Evolutionary conservation across 2,329 filamentous ascomycete species (phyloP).

Genomic region (Dendryphion nanum): DNA sequence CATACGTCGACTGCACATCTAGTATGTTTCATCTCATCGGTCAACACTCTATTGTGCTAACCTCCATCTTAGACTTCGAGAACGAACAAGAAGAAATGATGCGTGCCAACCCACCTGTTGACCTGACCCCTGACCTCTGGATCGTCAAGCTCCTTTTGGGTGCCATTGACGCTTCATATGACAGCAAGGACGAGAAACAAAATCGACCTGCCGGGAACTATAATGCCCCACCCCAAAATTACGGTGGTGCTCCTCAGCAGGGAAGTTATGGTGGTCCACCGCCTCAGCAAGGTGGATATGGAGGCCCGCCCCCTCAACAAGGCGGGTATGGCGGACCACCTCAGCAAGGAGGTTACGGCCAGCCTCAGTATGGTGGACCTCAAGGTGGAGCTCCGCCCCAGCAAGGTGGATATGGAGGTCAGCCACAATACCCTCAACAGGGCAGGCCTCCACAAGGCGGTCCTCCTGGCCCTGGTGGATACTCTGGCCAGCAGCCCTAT

Average conservation of each 20-base stretch:
- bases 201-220: slow-evolving; percentile 25
- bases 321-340: slow-evolving; percentile 24
- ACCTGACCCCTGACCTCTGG: slow-evolving; percentile 65
- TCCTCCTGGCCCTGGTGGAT: slow-evolving; percentile 15
- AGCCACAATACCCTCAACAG: slow-evolving; percentile 6
- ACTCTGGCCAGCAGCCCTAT: slow-evolving; percentile 21
- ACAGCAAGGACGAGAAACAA: slow-evolving; percentile 62
- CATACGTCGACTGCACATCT: slow-evolving; percentile 66
- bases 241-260: slow-evolving; percentile 18
- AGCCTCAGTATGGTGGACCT: slow-evolving; percentile 6
- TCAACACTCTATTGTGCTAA: neutral
- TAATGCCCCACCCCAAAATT: slow-evolving; percentile 15
- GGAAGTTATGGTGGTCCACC: slow-evolving; percentile 4
- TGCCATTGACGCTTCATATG: slow-evolving; percentile 64
- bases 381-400: slow-evolving; percentile 18
- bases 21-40: slow-evolving; percentile 49
- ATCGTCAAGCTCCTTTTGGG: slow-evolving; percentile 67
- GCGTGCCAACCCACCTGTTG: slow-evolving; percentile 59
- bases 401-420: slow-evolving; percentile 13
- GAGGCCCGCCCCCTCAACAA: slow-evolving; percentile 11
- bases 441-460: neutral
- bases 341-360: slow-evolving; percentile 10
- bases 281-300: slow-evolving; percentile 13
- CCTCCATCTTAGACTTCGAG: slow-evolving; percentile 56
- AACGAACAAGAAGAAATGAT: slow-evolving; percentile 67